These are phyloP conservation scores for Xylaria scruposa DNA, from an alignment of 495 filamentous ascomycete species.

Conservation along the genomic window DNA sequence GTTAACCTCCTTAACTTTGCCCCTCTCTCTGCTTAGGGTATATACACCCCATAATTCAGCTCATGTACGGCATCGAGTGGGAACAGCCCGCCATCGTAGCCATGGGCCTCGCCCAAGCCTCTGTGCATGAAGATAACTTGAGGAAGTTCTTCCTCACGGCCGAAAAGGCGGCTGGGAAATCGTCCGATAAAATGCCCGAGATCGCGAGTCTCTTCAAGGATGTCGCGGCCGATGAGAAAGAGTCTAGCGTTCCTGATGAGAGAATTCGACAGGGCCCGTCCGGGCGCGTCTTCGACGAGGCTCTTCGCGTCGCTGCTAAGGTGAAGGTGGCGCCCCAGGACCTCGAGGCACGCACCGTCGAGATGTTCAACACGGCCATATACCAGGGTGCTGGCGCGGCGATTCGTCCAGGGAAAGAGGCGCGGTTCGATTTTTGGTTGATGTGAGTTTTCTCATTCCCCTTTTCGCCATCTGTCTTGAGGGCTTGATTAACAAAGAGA, in stretches of 20 bases:
- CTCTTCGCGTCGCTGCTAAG: conserved; percentile 64
- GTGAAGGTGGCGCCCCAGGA: conserved; percentile 66
- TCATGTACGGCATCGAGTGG: conserved; percentile 85
- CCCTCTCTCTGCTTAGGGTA: conserved; percentile 64
- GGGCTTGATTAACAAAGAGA: background rate
- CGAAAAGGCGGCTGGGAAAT: conserved; percentile 56
- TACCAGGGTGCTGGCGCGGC: conserved; percentile 68
- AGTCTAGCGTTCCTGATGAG: conserved; percentile 46
- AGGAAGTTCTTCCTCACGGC: conserved; percentile 55
- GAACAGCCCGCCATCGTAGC: conserved; percentile 80
- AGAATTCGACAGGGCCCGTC: conserved; percentile 71
- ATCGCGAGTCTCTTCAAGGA: conserved; percentile 66
- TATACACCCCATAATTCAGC: conserved; percentile 82
- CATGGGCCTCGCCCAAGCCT: conserved; percentile 78
- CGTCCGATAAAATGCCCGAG: conserved; percentile 44
- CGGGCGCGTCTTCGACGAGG: conserved; percentile 64
- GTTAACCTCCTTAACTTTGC: background rate
- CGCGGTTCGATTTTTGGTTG: conserved; percentile 84
- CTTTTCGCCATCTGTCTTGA: too few species aligned
- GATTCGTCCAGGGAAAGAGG: conserved; percentile 64
- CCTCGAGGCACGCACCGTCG: conserved; percentile 70
- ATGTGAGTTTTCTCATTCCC: conserved; percentile 52
- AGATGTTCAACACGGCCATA: conserved; percentile 75
- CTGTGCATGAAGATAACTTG: conserved; percentile 64
- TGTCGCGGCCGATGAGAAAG: conserved; percentile 59